Conservation (phyloP, 805 yeast genomes). For the Yamadazyma sp. region DNA sequence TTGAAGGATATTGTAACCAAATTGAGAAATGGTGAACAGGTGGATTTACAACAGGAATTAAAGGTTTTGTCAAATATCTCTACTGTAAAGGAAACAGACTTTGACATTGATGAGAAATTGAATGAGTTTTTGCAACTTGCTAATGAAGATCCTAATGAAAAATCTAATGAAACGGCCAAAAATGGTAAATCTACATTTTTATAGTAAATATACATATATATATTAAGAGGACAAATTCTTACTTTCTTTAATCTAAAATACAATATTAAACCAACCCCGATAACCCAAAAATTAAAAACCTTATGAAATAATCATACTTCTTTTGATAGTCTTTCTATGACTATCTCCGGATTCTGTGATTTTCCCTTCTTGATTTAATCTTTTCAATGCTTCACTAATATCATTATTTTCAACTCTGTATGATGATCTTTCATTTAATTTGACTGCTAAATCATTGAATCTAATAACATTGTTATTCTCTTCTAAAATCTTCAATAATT, state of each 20-base stretch:
- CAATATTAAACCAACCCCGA: not conserved
- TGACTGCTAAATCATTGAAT: constrained; percentile 56
- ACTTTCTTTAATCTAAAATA: too few relatives aligned
- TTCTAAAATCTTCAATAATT: constrained; percentile 53
- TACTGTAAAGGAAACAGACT: constrained; percentile 17
- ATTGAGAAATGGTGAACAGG: constrained; percentile 30
- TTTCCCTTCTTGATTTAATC: constrained; percentile 70
- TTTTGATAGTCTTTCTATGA: constrained; percentile 55
- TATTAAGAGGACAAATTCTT: not conserved
- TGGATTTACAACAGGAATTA: constrained; percentile 43
- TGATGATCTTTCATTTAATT: constrained; percentile 63
- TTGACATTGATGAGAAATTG: constrained; percentile 38
- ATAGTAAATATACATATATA: too few relatives aligned
- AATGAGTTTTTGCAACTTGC: constrained; percentile 32
- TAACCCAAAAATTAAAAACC: not conserved
- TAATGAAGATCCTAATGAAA: constrained; percentile 17
- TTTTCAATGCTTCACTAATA: constrained; percentile 61
- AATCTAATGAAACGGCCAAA: too few relatives aligned
- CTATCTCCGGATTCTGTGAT: constrained; percentile 71
- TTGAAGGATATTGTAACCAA: constrained; percentile 29
- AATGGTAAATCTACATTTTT: too few relatives aligned
- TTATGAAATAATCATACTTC: constrained; percentile 12
- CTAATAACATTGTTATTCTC: constrained; percentile 48
- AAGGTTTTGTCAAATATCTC: constrained; percentile 30
- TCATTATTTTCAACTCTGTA: constrained; percentile 69